phyloP scores from a whole-genome alignment of 805 yeast species.

The Spathaspora girioi region DNA sequence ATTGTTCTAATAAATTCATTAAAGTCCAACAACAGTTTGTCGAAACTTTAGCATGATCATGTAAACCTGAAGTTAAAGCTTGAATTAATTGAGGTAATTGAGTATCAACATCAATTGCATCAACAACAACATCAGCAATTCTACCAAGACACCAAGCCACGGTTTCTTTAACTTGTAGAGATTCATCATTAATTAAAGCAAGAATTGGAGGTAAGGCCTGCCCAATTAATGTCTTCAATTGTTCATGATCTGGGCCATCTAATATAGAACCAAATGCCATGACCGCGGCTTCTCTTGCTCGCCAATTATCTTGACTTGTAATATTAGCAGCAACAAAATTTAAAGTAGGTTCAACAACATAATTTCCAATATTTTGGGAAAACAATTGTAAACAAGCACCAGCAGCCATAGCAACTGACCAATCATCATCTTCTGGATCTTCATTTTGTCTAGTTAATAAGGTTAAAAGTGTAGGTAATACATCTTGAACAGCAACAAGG shows the following conservation, averaged over 20 bases:
- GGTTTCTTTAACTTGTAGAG: conserved; percentile 88
- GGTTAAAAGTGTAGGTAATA: conserved; percentile 79
- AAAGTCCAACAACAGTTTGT: conserved; percentile 99
- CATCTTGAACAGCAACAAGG: conserved; percentile 74
- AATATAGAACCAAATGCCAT: conserved; percentile 98
- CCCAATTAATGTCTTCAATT: conserved; percentile 61
- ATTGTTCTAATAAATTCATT: conserved; percentile 85
- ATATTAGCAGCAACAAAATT: conserved; percentile 79
- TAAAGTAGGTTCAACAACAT: conserved; percentile 81
- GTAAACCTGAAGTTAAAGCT: conserved; percentile 76
- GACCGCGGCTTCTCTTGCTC: conserved; percentile 92
- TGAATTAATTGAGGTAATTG: conserved; percentile 69
- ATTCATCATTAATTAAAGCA: conserved; percentile 65
- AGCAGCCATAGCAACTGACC: conserved; percentile 99
- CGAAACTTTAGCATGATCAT: conserved; percentile 87
- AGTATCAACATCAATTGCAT: conserved; percentile 61
- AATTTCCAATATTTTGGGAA: conserved; percentile 85
- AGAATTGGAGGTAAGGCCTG: conserved; percentile 85
- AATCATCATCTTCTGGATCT: conserved; percentile 91
- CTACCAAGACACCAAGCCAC: conserved; percentile 98
- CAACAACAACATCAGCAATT: conserved; percentile 82
- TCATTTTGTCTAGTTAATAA: conserved; percentile 86
- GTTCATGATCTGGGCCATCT: conserved; percentile 85
- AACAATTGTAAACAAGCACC: conserved; percentile 94
- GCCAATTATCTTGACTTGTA: conserved; percentile 52